Conservation (phyloP, 495 filamentous ascomycete genomes). For the Xylaria grammica region DNA sequence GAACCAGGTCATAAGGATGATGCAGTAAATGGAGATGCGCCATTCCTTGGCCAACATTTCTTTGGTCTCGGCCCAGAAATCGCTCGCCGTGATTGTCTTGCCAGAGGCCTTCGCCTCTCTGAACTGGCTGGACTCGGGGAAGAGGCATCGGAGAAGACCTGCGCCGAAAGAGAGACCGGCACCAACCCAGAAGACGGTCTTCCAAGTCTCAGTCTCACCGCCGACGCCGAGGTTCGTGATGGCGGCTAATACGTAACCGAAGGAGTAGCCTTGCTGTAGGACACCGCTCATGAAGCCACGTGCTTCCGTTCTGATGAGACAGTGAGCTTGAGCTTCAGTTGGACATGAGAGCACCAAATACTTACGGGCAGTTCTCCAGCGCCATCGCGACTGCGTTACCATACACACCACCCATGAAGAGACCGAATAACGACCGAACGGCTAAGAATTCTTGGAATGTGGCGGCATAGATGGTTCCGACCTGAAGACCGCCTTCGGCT, state of each 20-base stretch:
- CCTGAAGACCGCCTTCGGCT: slow-evolving; percentile 59
- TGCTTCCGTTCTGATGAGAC: slow-evolving; percentile 52
- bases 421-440: slow-evolving; percentile 72
- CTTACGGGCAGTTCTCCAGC: slow-evolving; percentile 72
- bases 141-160: slow-evolving; percentile 65
- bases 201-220: slow-evolving; percentile 60
- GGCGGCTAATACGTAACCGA: slow-evolving; percentile 77
- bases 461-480: slow-evolving; percentile 71
- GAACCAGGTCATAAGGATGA: slow-evolving; percentile 75
- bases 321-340: not conserved
- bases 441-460: slow-evolving; percentile 74
- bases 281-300: slow-evolving; percentile 79
- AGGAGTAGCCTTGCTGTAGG: slow-evolving; percentile 76
- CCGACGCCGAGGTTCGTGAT: slow-evolving; percentile 71
- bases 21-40: slow-evolving; percentile 71
- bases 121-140: slow-evolving; percentile 76
- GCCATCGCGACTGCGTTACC: slow-evolving; percentile 84
- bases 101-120: slow-evolving; percentile 63
- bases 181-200: slow-evolving; percentile 68
- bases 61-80: slow-evolving; percentile 67
- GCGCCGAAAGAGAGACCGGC: slow-evolving; percentile 68
- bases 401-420: slow-evolving; percentile 85
- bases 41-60: slow-evolving; percentile 69
- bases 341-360: not conserved
- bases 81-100: slow-evolving; percentile 48